Conservation (phyloP, 2,329 filamentous ascomycete genomes). For the Diplodia scrobiculata region DNA sequence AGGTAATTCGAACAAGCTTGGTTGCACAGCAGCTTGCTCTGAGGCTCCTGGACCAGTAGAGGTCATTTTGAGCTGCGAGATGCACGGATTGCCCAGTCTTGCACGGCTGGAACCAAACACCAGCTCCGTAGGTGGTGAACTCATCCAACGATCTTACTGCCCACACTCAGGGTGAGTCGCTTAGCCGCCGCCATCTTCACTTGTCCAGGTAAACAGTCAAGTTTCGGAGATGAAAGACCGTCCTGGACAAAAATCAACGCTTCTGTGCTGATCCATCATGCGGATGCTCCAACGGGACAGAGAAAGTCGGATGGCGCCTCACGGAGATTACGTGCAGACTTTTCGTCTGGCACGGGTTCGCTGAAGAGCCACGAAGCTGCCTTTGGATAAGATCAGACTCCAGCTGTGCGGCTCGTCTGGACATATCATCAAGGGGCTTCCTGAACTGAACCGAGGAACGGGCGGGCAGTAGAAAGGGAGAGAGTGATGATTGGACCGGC, state of each 20-base stretch:
- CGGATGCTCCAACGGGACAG: neutral
- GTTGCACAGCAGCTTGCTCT: no score
- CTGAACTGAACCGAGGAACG: neutral
- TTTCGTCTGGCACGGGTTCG: neutral
- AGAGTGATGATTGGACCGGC: neutral
- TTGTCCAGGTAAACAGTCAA: neutral
- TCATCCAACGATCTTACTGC: no score
- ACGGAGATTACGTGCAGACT: neutral
- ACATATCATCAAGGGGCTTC: neutral
- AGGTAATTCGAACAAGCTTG: no score
- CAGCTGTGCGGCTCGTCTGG: constrained; percentile 3
- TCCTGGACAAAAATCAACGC: neutral
- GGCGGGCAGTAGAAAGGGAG: neutral
- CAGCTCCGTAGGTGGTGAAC: no score
- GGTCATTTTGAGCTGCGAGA: no score
- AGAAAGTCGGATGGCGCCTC: neutral
- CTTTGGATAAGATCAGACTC: constrained; percentile 4
- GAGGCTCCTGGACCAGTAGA: no score
- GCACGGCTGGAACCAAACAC: no score
- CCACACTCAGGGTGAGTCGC: no score
- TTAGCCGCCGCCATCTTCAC: no score
- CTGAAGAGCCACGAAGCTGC: neutral
- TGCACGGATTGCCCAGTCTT: no score
- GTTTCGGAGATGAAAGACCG: neutral
- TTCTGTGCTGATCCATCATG: neutral